Evolutionary conservation across 2,329 filamentous ascomycete genomes (phyloP).

Genomic region (Calonectria montana): DNA sequence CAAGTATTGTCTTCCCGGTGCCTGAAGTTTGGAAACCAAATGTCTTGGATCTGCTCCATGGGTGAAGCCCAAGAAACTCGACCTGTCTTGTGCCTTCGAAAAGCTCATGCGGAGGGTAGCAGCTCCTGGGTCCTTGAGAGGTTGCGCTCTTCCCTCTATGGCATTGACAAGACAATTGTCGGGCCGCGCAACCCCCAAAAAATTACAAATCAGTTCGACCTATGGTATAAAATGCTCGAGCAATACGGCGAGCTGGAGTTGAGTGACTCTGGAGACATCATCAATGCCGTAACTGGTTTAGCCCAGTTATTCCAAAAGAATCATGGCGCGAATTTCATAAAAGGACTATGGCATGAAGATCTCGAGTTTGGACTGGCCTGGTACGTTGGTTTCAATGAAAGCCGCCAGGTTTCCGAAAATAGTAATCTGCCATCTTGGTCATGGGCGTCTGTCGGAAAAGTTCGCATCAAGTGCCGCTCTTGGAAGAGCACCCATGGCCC

Average conservation of each 20-base stretch:
- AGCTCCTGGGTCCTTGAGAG: neutral
- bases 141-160: conserved; percentile 2
- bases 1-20: conserved; percentile 22
- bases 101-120: neutral
- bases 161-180: neutral
- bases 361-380: conserved; percentile 13
- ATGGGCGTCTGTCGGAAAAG: conserved; percentile 30
- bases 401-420: neutral
- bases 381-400: conserved; percentile 12
- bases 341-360: conserved; percentile 18
- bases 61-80: conserved; percentile 24
- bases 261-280: conserved; percentile 3
- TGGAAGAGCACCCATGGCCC: neutral
- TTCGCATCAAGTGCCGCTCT: conserved; percentile 19
- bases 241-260: conserved; percentile 24
- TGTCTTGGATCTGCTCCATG: conserved; percentile 25
- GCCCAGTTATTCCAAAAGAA: neutral
- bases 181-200: neutral
- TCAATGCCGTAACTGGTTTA: conserved; percentile 18
- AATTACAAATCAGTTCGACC: neutral
- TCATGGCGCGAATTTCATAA: neutral
- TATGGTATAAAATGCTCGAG: conserved; percentile 26
- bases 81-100: neutral
- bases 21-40: conserved; percentile 25
- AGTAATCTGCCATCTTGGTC: conserved; percentile 19